Percentiles rank a stretch among this genome's conserved stretches.
Conservation (phyloP, 2,329 filamentous ascomycete species). For the Phyllosticta citribraziliensis region DNA sequence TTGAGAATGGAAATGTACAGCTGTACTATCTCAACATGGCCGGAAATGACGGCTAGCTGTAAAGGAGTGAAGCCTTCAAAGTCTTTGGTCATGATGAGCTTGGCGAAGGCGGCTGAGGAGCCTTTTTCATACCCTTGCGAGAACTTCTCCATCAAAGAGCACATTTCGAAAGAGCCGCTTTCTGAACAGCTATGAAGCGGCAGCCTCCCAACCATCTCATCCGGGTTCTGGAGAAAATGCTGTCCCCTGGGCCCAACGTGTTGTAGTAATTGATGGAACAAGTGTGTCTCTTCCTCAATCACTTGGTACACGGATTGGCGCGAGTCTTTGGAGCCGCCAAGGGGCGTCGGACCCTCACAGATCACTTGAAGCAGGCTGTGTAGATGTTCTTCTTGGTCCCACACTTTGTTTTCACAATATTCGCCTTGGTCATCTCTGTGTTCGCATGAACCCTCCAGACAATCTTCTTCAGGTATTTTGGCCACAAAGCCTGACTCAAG, state of each 20-base stretch:
- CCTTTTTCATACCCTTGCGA: not conserved
- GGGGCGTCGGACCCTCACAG: no score
- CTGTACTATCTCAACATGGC: slow-evolving; percentile 77
- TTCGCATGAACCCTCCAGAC: not conserved
- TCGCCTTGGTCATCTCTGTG: no score
- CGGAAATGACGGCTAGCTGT: slow-evolving; percentile 84
- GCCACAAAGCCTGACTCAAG: not conserved
- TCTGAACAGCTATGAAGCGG: not conserved
- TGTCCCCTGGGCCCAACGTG: not conserved
- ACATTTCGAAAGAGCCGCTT: not conserved
- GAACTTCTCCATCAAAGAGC: not conserved
- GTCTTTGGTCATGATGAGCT: slow-evolving; percentile 46
- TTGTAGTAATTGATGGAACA: not conserved
- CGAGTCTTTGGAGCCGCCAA: no score
- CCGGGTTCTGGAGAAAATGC: not conserved
- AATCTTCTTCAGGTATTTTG: not conserved
- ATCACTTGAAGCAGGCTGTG: not conserved
- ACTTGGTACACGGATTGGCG: not conserved
- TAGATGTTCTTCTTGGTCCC: not conserved
- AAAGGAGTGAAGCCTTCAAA: slow-evolving; percentile 82
- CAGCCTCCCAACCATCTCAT: not conserved
- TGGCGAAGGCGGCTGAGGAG: not conserved
- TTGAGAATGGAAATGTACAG: slow-evolving; percentile 71
- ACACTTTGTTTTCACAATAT: no score
- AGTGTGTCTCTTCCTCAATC: not conserved